A percentile compares a stretch with the other conserved stretches of the same genome.
Conservation (phyloP, 139 green algal genomes). For the Zygnema circumcarinatum region DNA sequence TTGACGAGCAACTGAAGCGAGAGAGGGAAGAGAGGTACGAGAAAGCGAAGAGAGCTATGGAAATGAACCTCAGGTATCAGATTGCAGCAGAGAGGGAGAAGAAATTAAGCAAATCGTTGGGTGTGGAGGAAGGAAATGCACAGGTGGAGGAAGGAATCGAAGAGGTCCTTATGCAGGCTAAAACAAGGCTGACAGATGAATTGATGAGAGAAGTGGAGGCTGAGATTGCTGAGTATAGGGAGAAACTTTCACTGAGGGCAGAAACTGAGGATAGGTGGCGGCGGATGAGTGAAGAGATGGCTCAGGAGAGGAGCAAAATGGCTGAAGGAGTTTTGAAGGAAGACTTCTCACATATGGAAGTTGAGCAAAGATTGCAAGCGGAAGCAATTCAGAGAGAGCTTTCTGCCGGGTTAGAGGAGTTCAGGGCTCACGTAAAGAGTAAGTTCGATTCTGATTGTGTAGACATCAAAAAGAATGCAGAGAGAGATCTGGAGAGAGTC, state of each 20-base stretch:
- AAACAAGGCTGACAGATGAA: not conserved
- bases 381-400: conserved; percentile 2
- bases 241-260: not conserved
- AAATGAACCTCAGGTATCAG: not conserved
- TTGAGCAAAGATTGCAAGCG: not conserved
- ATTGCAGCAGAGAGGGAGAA: not conserved
- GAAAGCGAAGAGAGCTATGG: not conserved
- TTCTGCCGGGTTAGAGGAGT: not conserved
- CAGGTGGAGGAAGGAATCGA: not conserved
- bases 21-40: not conserved
- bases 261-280: not conserved
- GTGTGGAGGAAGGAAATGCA: not conserved
- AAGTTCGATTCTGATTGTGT: not conserved
- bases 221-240: not conserved
- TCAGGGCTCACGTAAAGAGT: not conserved
- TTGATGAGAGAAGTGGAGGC: not conserved
- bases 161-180: not conserved
- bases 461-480: not conserved
- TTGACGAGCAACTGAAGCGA: not conserved
- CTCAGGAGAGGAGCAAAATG: not conserved
- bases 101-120: not conserved
- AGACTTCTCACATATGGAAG: not conserved
- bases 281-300: not conserved
- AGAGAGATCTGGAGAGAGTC: conserved; percentile 1
- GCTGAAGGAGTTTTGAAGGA: not conserved